phyloP scores from a whole-genome alignment of 2,329 filamentous ascomycete genomes.

The Colletotrichum gloeosporioides region DNA sequence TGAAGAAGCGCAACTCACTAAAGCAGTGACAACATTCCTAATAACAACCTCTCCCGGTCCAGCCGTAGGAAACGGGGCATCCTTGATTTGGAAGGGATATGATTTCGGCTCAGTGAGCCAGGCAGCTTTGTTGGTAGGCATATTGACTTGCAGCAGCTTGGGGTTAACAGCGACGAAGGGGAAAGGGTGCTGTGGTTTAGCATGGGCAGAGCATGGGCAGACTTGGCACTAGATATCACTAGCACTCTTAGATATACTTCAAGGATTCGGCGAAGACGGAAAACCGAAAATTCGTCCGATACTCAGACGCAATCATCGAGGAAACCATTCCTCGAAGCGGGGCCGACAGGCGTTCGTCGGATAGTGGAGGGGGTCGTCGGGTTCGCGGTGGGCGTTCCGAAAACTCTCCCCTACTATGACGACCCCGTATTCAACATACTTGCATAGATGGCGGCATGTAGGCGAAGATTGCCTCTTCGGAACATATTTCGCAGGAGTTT shows the following conservation, averaged over 20 bases:
- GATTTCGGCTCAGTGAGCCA: background rate
- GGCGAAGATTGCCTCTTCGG: accelerated
- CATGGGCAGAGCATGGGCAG: background rate
- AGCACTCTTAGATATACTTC: background rate
- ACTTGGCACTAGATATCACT: accelerated
- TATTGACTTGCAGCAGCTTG: background rate
- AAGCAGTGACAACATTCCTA: conserved; percentile 20
- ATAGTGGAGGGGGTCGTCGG: background rate
- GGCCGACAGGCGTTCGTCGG: background rate
- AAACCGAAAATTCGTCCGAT: background rate
- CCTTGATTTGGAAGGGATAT: background rate
- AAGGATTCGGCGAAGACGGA: background rate
- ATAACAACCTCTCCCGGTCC: conserved; percentile 25
- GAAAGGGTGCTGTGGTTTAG: accelerated
- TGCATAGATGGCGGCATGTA: background rate
- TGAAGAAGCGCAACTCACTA: conserved; percentile 1
- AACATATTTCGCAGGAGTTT: accelerated
- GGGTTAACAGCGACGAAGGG: background rate
- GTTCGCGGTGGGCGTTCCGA: background rate
- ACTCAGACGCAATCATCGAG: background rate
- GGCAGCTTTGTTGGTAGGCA: background rate
- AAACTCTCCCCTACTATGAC: background rate
- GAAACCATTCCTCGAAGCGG: background rate
- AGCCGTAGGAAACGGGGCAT: background rate
- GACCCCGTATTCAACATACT: background rate